These are phyloP conservation scores for Sphagnum magellanicum DNA, from an alignment of 228 moss, liverwort and hornwort genomes.

Conservation along the genomic window DNA sequence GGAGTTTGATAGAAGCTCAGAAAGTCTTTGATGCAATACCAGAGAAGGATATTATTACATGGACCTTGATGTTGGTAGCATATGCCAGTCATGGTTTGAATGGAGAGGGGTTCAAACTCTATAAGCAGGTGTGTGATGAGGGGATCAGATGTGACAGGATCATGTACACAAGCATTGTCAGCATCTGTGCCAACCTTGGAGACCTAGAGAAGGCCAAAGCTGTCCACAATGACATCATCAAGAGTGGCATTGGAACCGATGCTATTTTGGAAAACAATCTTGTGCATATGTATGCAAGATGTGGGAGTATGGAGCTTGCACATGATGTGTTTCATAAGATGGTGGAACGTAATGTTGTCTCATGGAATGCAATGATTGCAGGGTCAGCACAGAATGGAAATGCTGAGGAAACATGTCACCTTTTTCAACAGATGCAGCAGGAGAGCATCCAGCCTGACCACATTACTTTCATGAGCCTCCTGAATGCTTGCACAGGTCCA, in stretches of 20 bases:
- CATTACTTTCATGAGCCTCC: conserved; percentile 3
- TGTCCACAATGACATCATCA: conserved; percentile 5
- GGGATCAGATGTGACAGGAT: not conserved
- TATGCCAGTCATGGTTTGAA: not conserved
- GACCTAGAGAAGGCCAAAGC: conserved; percentile 4
- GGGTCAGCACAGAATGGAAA: conserved; percentile 2
- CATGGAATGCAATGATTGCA: conserved; percentile 9
- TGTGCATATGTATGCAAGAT: conserved; percentile 13
- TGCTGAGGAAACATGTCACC: not conserved
- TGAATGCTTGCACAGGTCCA: not conserved
- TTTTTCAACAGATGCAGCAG: conserved; percentile 3
- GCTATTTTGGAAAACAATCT: conserved; percentile 1
- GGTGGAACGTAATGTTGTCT: conserved; percentile 7
- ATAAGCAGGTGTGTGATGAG: conserved; percentile 7
- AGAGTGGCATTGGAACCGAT: conserved; percentile 1
- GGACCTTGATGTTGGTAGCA: conserved; percentile 37
- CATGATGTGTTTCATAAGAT: conserved; percentile 5
- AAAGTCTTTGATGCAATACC: conserved; percentile 24
- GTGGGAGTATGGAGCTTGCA: conserved; percentile 10
- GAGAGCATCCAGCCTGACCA: not conserved
- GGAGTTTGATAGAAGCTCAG: conserved; percentile 23
- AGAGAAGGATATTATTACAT: conserved; percentile 27
- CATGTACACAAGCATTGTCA: conserved; percentile 2
- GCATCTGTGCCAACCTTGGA: not conserved
- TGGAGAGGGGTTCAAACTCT: not conserved